phyloP scores from a whole-genome alignment of 768 basidiomycete species.

The Trametes sanguinea region DNA sequence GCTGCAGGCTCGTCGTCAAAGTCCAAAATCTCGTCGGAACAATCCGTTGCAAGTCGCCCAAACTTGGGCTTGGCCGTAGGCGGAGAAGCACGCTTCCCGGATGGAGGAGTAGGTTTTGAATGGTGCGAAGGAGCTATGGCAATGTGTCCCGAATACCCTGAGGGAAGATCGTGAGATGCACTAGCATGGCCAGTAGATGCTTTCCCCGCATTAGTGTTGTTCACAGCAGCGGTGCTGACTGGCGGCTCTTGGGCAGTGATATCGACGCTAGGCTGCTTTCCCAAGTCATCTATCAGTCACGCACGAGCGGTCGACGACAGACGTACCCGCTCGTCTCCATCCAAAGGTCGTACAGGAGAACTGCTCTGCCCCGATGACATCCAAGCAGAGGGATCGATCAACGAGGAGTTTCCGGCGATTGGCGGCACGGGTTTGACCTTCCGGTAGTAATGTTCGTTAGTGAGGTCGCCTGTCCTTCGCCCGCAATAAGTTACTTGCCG shows the following conservation, averaged over 20 bases:
- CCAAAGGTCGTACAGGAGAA: slow-evolving; percentile 27
- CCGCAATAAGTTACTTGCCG: slow-evolving; percentile 13
- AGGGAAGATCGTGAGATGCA: too few relatives aligned
- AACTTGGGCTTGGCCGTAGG: slow-evolving; percentile 22
- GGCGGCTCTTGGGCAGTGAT: slow-evolving; percentile 18
- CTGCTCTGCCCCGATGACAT: slow-evolving; percentile 30
- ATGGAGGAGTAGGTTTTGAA: neutral
- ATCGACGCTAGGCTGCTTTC: slow-evolving; percentile 24
- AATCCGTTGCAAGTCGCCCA: slow-evolving; percentile 26
- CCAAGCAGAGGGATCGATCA: slow-evolving; percentile 36
- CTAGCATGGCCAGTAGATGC: too few relatives aligned
- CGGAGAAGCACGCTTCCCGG: too few relatives aligned
- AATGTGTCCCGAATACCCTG: too few relatives aligned
- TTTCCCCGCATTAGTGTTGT: too few relatives aligned
- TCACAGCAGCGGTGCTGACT: slow-evolving; percentile 3
- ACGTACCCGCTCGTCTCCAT: slow-evolving; percentile 30
- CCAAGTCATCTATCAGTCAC: too few relatives aligned
- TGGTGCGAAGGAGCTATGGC: too few relatives aligned
- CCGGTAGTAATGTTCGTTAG: slow-evolving; percentile 2
- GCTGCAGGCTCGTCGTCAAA: slow-evolving; percentile 23
- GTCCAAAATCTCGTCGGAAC: slow-evolving; percentile 31
- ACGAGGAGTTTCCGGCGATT: slow-evolving; percentile 26
- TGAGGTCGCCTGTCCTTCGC: neutral
- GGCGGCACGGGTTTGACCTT: slow-evolving; percentile 18
- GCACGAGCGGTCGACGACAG: too few relatives aligned